Evolutionary conservation across 2,329 filamentous ascomycete species (phyloP).

Genomic region (Chaetomiaceae sp.): DNA sequence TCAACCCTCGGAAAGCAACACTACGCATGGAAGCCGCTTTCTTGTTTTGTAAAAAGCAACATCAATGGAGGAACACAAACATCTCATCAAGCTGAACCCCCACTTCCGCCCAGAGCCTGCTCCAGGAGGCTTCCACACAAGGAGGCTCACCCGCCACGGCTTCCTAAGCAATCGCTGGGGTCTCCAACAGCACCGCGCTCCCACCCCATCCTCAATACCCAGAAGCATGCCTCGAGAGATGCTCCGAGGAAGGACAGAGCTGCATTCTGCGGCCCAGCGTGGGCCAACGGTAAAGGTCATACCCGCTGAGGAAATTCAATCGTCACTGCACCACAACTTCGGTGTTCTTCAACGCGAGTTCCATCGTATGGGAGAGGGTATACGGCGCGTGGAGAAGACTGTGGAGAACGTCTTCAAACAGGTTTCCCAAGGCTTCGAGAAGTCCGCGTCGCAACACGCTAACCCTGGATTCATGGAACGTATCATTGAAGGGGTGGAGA

Average conservation of each 20-base stretch:
- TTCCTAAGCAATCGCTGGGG: constrained; percentile 14
- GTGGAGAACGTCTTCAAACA: neutral
- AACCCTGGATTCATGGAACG: neutral
- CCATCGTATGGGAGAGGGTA: neutral
- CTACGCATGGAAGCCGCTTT: no score
- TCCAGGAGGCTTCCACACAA: neutral
- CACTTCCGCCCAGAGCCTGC: neutral
- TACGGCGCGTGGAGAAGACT: neutral
- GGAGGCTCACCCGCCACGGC: constrained; percentile 2
- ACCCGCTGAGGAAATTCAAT: neutral
- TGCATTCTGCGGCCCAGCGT: neutral
- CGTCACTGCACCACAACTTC: neutral
- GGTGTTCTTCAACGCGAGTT: neutral
- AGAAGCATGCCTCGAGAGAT: neutral
- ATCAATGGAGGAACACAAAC: constrained; percentile 2
- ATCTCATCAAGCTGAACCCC: neutral
- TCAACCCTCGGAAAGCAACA: neutral
- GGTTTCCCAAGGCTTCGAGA: neutral
- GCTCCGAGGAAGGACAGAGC: neutral
- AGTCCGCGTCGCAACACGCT: neutral
- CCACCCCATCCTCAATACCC: neutral
- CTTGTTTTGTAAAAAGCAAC: neutral
- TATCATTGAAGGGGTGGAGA: neutral
- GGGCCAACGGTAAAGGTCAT: neutral
- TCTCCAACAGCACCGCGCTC: neutral